Evolutionary conservation across 345 rosid genomes (phyloP).

Genomic region (Salix exigua): DNA sequence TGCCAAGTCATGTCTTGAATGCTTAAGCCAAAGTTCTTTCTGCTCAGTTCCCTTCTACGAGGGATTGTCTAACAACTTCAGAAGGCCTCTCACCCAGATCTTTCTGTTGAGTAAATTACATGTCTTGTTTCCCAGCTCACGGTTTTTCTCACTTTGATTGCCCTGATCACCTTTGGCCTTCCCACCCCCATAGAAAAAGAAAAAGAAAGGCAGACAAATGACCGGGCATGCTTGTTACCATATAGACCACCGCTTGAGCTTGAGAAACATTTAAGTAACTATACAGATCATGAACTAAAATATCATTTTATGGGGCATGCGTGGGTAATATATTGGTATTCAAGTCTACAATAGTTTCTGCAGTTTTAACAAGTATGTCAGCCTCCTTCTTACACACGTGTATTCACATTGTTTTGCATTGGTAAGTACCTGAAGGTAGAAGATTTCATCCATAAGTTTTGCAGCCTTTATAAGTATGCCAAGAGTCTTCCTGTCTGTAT

Average conservation of each 20-base stretch:
- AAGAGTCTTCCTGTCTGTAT: constrained; percentile 63
- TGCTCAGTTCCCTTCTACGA: background rate
- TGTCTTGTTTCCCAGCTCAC: background rate
- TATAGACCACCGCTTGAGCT: background rate
- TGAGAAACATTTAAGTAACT: background rate
- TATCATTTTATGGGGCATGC: background rate
- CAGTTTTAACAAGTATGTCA: too few species aligned
- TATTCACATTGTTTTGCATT: background rate
- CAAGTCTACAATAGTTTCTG: background rate
- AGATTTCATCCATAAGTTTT: constrained; percentile 68
- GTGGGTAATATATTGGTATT: too few species aligned
- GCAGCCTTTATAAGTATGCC: constrained; percentile 74
- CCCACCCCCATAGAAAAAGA: too few species aligned
- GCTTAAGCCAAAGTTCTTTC: background rate
- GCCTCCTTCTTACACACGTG: too few species aligned
- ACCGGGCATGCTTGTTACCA: too few species aligned
- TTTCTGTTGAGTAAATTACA: background rate
- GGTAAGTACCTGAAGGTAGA: constrained; percentile 58
- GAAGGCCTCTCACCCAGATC: too few species aligned
- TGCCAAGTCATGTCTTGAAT: background rate
- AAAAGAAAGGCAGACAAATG: too few species aligned
- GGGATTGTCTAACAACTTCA: background rate
- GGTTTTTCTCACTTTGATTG: background rate
- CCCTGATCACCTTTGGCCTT: background rate
- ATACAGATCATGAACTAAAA: background rate